Evolutionary conservation across 73 alveolate species (phyloP), one percentile per base, ranked within the genome.

Genomic region (Paramecium primaurelia): DNA sequence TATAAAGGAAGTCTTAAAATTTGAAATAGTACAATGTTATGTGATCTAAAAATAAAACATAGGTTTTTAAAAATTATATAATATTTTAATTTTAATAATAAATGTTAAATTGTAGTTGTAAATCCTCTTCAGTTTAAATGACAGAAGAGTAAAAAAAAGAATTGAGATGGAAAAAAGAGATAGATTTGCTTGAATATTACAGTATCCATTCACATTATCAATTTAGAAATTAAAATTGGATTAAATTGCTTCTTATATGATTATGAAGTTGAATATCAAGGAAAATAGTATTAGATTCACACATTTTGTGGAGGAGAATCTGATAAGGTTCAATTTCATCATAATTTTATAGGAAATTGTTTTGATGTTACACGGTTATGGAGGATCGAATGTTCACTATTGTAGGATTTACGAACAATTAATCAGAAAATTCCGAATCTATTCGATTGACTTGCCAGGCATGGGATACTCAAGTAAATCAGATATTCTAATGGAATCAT

Each of bases 341-440:
- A 30, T 42, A 75, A 26, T 80, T 45, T 54, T 18, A 54, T 7
- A 80, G 91, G 77, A 42, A 32, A 26, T 80, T 6, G 16, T 49
- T 10, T 25, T 80, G 14, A 20, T 80, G 34, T 28, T 80, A 3
- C 91, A 40, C 45, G 91, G 91, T 2, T 80, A 80, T 36, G 71
- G 91, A 10, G 91, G 91, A 80, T 80, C 91, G 58, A 40, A 80
- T 47, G 75, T 80, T 80, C 91, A 80, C 8, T 80, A 44, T 47
- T 80, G 77, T 80, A 80, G 91, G 75, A 80, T 80, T 42, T 80
- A 80, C 58, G 58, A 80, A 49, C 64, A 80, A 44, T 42, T 80
- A 47, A 44, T 80, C 6, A 44, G 34, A 25, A 47, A 45, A 36
- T 40, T 80, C 20, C 22, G 58, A 45, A 32, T 80, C 4, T 80